Percentiles rank a stretch among this genome's conserved stretches.
Conservation (phyloP, 2,329 filamentous ascomycete genomes). For the Phialophora tarda region DNA sequence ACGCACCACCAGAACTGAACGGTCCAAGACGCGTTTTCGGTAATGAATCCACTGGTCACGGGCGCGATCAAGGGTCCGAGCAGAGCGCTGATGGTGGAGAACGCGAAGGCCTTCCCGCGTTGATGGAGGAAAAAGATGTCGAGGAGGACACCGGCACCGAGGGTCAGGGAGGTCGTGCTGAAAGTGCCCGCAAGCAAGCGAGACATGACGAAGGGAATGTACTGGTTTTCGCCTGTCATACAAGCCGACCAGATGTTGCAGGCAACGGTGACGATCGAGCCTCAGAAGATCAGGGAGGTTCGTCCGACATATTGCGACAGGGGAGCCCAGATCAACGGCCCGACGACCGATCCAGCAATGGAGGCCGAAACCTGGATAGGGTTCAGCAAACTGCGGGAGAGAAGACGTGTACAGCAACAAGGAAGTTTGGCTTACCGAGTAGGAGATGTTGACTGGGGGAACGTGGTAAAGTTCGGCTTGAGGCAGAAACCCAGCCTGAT, state of each 20-base stretch:
- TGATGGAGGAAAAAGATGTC: conserved; percentile 54
- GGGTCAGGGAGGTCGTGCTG: neutral
- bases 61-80: conserved; percentile 42
- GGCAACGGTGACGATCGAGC: neutral
- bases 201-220: conserved; percentile 5
- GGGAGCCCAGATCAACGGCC: conserved; percentile 3
- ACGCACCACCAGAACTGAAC: conserved; percentile 54
- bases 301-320: neutral
- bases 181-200: neutral
- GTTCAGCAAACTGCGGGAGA: neutral
- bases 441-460: neutral
- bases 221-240: neutral
- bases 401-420: neutral
- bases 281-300: neutral
- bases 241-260: conserved; percentile 6
- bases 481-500: neutral
- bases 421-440: neutral
- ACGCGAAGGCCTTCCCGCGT: conserved; percentile 49
- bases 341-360: neutral
- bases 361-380: neutral
- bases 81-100: conserved; percentile 41
- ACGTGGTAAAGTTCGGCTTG: neutral
- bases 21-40: conserved; percentile 44
- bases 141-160: conserved; percentile 41
- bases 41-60: conserved; percentile 47